A percentile compares a stretch with the other conserved stretches of the same genome.
phyloP scores from a whole-genome alignment of 1,284 basidiomycete genomes.

The Pseudozyma tsukubaensis region DNA sequence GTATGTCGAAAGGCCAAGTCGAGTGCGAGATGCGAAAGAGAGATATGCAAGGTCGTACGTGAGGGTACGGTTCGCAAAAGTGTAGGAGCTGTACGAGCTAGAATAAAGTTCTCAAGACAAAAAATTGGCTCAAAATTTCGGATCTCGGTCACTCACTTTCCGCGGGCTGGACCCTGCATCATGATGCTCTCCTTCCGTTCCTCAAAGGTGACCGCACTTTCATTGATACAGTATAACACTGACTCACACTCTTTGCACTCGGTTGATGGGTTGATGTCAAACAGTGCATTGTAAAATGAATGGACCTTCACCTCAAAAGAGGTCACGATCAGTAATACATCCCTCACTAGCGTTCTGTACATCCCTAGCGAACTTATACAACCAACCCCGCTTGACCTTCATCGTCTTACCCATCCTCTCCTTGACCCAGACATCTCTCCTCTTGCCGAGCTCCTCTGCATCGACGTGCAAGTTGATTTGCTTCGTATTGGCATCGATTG shows the following conservation, averaged over 20 bases:
- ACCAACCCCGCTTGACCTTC: constrained; percentile 48
- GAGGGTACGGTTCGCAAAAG: neutral
- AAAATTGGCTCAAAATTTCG: constrained; percentile 19
- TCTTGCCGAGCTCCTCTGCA: constrained; percentile 20
- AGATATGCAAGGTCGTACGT: neutral
- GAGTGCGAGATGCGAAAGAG: no score
- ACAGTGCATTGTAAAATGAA: constrained; percentile 3
- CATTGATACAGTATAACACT: neutral
- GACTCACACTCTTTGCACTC: neutral
- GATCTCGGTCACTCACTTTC: constrained; percentile 15
- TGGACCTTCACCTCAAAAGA: constrained; percentile 23
- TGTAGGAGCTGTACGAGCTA: neutral
- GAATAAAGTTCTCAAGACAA: constrained; percentile 11
- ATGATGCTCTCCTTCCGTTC: neutral
- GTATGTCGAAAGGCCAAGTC: no score
- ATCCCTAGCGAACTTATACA: constrained; percentile 50
- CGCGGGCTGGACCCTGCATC: constrained; percentile 18
- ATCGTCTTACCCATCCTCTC: constrained; percentile 35
- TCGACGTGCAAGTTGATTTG: constrained; percentile 53
- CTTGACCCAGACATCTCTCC: constrained; percentile 39
- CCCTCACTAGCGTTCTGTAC: constrained; percentile 52
- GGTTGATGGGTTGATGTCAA: neutral
- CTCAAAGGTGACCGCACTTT: neutral
- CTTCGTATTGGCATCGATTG: constrained; percentile 74
- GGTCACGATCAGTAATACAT: constrained; percentile 45